Evolutionary conservation across 441 rosid species (phyloP), one percentile per base, ranked within the genome.

Genomic region (Gossypium gossypioides): DNA sequence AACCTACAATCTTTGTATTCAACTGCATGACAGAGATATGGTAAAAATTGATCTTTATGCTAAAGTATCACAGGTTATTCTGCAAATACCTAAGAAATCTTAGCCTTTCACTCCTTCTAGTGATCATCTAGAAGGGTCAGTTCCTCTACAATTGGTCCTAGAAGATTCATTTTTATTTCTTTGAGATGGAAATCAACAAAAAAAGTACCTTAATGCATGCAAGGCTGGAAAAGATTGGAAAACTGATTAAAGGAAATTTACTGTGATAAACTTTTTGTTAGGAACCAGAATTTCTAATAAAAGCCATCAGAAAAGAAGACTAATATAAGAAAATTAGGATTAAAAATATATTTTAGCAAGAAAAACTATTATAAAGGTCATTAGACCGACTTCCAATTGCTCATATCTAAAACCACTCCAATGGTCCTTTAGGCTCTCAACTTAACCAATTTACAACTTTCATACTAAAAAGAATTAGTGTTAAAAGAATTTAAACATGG

Each of bases 1-100:
- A 83, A 18, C 82, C 84, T 10, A 81, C 86, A 68, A 92, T 80
- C 82, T 90, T 94, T 72, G 82, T 89, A 78, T 90, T 86, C 82
- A 90, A 73, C 97, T 94, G 80, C 76, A 82, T 27, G 55, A 29
- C 19, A 72, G 71, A 58, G 10, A 70, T 24, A 79, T 18, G 69
- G 52, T 56, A 52, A 59, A 65, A 64, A 72, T 13, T 46, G 22
- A 64, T 27, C 60, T 69, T 57, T 29, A 58, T 48, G 27, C 21
- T 3, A 18, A 63, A 75, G 24, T 56, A 19, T 25, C 27, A 72
- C 55, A 13, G 51, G 15, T 42, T 25, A 71, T 25, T 54, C 71
- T 59, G 32, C 25, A 29, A 3, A 74, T 83, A 88, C 95, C 96
- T 90, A 84, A 9, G 85, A 54, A 78, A 90, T 82, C 80, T 85